These are phyloP conservation scores for Sporothrix pseudoabietina DNA, from an alignment of 2,329 filamentous ascomycete species.

Conservation along the genomic window DNA sequence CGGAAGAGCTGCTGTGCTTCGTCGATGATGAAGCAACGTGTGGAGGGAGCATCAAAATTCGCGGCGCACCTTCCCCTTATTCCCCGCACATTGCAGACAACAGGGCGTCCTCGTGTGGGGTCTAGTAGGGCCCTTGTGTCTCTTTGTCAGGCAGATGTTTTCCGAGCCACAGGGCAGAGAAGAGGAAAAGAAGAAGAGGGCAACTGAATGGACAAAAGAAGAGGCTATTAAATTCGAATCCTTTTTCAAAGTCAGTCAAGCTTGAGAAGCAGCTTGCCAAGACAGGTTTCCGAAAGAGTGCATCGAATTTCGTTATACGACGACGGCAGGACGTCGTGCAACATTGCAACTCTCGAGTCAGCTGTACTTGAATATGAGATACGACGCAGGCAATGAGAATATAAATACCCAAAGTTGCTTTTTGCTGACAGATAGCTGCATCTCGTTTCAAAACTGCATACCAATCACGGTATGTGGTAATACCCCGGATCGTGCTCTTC, in stretches of 20 bases:
- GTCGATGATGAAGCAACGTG: background rate
- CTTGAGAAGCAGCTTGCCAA: background rate
- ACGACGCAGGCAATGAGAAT: background rate
- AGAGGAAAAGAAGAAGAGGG: background rate
- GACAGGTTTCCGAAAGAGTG: background rate
- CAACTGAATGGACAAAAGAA: background rate
- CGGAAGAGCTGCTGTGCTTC: constrained; percentile 9
- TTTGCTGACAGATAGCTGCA: background rate
- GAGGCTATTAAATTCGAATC: background rate
- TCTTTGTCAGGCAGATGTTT: constrained; percentile 26
- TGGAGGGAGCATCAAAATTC: background rate
- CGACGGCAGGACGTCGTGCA: background rate
- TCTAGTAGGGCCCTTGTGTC: background rate
- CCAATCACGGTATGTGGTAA: background rate
- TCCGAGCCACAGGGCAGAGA: constrained; percentile 11
- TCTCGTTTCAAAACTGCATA: background rate
- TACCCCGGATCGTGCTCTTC: background rate
- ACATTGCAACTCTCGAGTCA: background rate
- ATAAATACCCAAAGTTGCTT: no score
- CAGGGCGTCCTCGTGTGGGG: background rate
- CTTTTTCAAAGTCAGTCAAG: background rate
- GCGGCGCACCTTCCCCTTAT: background rate
- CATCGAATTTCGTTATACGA: background rate
- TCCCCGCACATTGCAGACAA: constrained; percentile 20
- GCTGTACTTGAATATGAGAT: background rate